Evolutionary conservation across 2,329 filamentous ascomycete genomes (phyloP).

Genomic region (Botryotinia calthae): DNA sequence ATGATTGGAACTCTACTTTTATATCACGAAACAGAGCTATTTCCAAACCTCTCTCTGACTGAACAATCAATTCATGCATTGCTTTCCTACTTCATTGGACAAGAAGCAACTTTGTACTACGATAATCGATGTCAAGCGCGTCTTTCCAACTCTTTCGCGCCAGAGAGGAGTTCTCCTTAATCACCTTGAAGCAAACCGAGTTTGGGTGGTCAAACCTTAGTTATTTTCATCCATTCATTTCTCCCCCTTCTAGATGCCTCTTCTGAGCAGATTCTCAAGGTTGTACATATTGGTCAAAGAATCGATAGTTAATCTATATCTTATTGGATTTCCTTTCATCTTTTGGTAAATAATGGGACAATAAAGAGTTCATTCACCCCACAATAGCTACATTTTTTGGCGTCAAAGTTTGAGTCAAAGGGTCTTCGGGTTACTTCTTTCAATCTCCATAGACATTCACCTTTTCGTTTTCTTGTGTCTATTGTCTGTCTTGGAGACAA

Average conservation of each 20-base stretch:
- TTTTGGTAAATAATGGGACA: constrained; percentile 9
- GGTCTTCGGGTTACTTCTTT: constrained; percentile 22
- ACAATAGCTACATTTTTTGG: constrained; percentile 12
- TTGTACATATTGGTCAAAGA: constrained; percentile 4
- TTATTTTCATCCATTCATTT: constrained; percentile 30
- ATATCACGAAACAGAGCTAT: constrained; percentile 29
- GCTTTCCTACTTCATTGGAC: not conserved
- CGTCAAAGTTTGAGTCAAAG: constrained; percentile 10
- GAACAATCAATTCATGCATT: constrained; percentile 12
- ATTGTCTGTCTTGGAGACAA: constrained; percentile 8
- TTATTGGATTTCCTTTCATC: constrained; percentile 19
- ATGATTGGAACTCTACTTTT: constrained; percentile 24
- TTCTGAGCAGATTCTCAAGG: not conserved
- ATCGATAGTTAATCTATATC: not conserved
- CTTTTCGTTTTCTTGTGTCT: not conserved
- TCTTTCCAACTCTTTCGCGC: constrained; percentile 20
- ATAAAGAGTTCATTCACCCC: constrained; percentile 29
- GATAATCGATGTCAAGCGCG: constrained; percentile 24
- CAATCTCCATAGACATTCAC: constrained; percentile 17
- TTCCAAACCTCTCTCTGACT: not conserved
- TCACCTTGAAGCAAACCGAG: constrained; percentile 14
- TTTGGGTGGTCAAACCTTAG: constrained; percentile 13
- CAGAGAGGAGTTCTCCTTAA: constrained; percentile 12
- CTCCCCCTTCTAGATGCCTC: constrained; percentile 18
- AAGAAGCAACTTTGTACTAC: not conserved